Evolutionary conservation across 768 basidiomycete species (phyloP).

Genomic region (Lentinula sp.): DNA sequence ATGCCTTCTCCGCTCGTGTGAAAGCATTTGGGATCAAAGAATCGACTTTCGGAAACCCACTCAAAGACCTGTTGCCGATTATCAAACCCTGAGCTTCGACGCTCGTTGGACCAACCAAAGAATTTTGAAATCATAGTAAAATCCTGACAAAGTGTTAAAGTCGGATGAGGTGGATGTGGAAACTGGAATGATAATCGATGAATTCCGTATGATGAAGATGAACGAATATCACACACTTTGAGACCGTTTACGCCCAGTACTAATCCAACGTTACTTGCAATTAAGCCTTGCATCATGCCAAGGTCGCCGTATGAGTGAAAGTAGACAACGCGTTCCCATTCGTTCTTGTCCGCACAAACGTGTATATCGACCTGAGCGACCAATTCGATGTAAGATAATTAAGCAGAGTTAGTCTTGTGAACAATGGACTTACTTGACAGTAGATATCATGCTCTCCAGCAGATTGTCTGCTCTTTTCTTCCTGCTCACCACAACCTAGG

Average conservation of each 20-base stretch:
- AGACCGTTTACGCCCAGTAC: constrained; percentile 48
- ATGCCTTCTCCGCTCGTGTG: constrained; percentile 27
- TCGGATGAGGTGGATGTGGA: constrained; percentile 34
- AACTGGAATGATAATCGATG: constrained; percentile 18
- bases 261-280: constrained; percentile 48
- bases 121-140: constrained; percentile 48
- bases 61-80: constrained; percentile 49
- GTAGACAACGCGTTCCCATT: constrained; percentile 46
- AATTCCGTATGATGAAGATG: neutral
- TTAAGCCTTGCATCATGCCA: constrained; percentile 60
- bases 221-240: constrained; percentile 33
- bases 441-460: constrained; percentile 24
- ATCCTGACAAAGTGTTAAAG: constrained; percentile 44
- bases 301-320: constrained; percentile 67
- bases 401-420: neutral
- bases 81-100: constrained; percentile 47
- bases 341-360: constrained; percentile 44
- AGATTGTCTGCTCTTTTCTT: constrained; percentile 15
- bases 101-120: constrained; percentile 48
- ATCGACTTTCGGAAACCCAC: constrained; percentile 51
- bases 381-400: neutral
- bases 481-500: constrained; percentile 25
- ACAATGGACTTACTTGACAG: constrained; percentile 28
- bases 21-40: constrained; percentile 41
- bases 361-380: constrained; percentile 53